These are phyloP conservation scores for Metschnikowia arizonensis DNA, from an alignment of 805 yeast species.

Conservation along the genomic window DNA sequence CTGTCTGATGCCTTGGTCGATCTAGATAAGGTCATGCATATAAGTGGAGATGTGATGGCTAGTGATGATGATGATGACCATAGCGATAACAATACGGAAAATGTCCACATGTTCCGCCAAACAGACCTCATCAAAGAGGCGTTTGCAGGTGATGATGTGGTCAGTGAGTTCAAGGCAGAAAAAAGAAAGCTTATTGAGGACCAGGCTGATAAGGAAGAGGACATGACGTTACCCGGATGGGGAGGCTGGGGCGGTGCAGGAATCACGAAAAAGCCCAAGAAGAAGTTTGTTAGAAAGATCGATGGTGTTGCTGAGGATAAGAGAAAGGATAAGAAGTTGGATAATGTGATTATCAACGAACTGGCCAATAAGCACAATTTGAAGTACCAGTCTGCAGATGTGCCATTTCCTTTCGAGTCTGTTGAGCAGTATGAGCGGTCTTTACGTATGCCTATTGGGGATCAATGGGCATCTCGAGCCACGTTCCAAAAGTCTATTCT, in stretches of 20 bases:
- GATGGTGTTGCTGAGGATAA: slow-evolving; percentile 72
- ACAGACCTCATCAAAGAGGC: slow-evolving; percentile 83
- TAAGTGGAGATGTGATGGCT: slow-evolving; percentile 41
- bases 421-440: slow-evolving; percentile 94
- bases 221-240: slow-evolving; percentile 92
- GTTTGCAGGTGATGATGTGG: slow-evolving; percentile 96
- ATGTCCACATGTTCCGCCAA: slow-evolving; percentile 62
- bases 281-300: slow-evolving; percentile 63
- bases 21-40: slow-evolving; percentile 50
- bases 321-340: slow-evolving; percentile 71
- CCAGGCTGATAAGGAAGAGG: slow-evolving; percentile 86
- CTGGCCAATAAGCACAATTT: slow-evolving; percentile 75
- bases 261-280: slow-evolving; percentile 38
- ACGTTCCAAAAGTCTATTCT: slow-evolving; percentile 84
- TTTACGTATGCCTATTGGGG: slow-evolving; percentile 92
- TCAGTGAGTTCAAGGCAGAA: slow-evolving; percentile 72
- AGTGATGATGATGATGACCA: slow-evolving; percentile 25
- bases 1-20: slow-evolving; percentile 42
- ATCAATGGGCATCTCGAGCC: slow-evolving; percentile 89
- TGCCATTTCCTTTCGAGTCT: slow-evolving; percentile 92
- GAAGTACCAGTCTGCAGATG: slow-evolving; percentile 83
- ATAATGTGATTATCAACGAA: slow-evolving; percentile 87
- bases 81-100: slow-evolving; percentile 32
- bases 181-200: slow-evolving; percentile 62
- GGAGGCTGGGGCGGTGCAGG: slow-evolving; percentile 90